Evolutionary conservation across 108 stramenopile genomes (phyloP), one percentile per base, ranked within the genome.

Genomic region (Skeletonema costatum): DNA sequence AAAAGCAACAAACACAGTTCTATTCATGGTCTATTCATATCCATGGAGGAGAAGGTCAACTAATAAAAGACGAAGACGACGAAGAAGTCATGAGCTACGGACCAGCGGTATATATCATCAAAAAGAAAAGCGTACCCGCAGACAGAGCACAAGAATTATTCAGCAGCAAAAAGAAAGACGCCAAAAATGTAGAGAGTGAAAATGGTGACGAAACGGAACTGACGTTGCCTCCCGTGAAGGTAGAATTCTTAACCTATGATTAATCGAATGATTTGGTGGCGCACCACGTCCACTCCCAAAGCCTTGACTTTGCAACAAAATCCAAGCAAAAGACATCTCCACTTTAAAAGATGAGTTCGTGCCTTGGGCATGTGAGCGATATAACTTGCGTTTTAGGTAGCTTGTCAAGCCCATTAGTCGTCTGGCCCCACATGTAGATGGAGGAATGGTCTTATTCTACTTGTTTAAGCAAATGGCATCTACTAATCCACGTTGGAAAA

Each of bases 1-100:
- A 63, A 32, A 46, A 39, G 29, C 10, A 38, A 46, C 10, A 38
- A 30, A 10, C n/a, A 44, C 9, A n/a, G 38, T 68, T 74, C 21
- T 46, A 66, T 32, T 14, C 68, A 25, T 95, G 91, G 90, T 67
- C 72, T 2, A 78, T 95, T 70, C 89, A 95, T 77, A 89, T 95
- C 2, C 94, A 95, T 72, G 92, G 94, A 17, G 88, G 80, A 48
- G 89, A 87, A 66, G 86, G 70, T 64, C 53, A 59, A 73, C 5
- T 25, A 35, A 60, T 29, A 17, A 56, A 56, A 7, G 80, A 87
- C 58, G 85, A 76, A 38, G 78, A 76, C 21, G 66, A 51, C 39
- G 88, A 63, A 1, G 80, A 81, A 30, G 61, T 65, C 41, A 64
- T 25, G 16, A 32, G 10, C 19, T 78, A 56, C 32, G 83, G 75